A percentile compares a stretch with the other conserved stretches of the same genome.
These are phyloP conservation scores for Cystofilobasidium bisporidii DNA, from an alignment of 768 basidiomycete genomes.

Conservation along the genomic window DNA sequence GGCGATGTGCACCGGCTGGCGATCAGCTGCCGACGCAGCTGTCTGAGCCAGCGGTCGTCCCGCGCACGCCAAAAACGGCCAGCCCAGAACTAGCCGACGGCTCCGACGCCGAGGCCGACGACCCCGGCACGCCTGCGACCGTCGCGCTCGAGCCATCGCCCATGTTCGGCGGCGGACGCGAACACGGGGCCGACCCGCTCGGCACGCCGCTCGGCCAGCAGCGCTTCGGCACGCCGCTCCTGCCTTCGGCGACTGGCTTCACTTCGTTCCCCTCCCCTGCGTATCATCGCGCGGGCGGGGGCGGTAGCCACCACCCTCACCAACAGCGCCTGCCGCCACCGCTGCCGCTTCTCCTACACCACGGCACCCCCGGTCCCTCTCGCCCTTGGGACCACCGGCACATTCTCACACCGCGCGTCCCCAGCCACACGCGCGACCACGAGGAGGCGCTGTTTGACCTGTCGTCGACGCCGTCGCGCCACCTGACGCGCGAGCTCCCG, in stretches of 20 bases:
- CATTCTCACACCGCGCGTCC: not conserved
- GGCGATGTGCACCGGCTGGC: slow-evolving; percentile 20
- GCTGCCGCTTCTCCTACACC: not conserved
- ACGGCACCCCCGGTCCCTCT: slow-evolving; percentile 19
- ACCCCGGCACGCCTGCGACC: slow-evolving; percentile 3
- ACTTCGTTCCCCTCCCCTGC: not conserved
- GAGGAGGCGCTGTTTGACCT: slow-evolving; percentile 17
- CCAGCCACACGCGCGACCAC: slow-evolving; percentile 1
- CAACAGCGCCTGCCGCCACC: not conserved
- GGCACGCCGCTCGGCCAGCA: not conserved
- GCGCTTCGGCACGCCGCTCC: not conserved
- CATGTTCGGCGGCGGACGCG: not conserved
- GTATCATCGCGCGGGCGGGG: not conserved
- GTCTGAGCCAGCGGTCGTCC: not conserved
- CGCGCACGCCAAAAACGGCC: slow-evolving; percentile 16
- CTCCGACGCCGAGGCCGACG: not conserved
- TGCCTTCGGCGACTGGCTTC: slow-evolving; percentile 3
- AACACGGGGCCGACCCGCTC: slow-evolving; percentile 2
- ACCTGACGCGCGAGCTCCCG: slow-evolving; percentile 15
- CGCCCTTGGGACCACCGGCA: slow-evolving; percentile 1
- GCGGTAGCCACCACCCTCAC: no score
- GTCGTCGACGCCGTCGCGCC: slow-evolving; percentile 18
- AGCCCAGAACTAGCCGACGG: not conserved
- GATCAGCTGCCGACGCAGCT: slow-evolving; percentile 6
- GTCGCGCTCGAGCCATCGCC: slow-evolving; percentile 9